Base-by-base conservation (phyloP, 169 alveolate species). In the Ichthyophthirius multifiliis region DNA sequence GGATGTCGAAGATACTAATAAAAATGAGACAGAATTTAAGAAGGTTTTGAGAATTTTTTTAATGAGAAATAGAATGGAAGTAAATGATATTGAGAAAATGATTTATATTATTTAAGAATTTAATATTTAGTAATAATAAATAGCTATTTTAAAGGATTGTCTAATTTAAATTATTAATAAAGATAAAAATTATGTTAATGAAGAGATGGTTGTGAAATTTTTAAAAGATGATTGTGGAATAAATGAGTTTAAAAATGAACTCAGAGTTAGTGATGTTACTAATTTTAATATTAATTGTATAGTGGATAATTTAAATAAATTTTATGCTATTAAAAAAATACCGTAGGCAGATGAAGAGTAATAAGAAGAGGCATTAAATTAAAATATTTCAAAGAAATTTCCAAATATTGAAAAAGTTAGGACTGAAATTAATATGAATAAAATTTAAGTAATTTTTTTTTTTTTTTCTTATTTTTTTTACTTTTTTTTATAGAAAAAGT, bases 1-100 rank as follows among this genome's bases (percentile, higher is more conserved):
- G 30, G 77, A 67, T 20, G 46, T 67, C 4, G 77, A 67, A n/a
- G 77, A 67, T 37, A 30, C 35, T 5, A 67, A 67, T 23, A 67
- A 67, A 30, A 18, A 67, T 4, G 77, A 67, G 5, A 23, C 9
- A 1, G 39, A 37, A 16, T 34, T 67, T 9, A 35, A 67, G 10
- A 67, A 67, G 41, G 35, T n/a, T 23, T 12, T 39, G 20, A 67
- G 77, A 18, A 15, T 67, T n/a, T 67, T 39, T 23, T 39, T 67
- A 6, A 67, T 67, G 43, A 34, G 77, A 67, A 67, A 67, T 18
- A 67, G 77, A 67, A 20, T 67, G 2, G 16, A 5, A n/a, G 23
- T 20, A 4, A 13, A 34, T 18, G 34, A 67, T 9, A 37, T 67
- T 39, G 16, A 67, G 18, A 41, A 34, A 37, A 13, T 67, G 20